Evolutionary conservation across 2,329 filamentous ascomycete genomes (phyloP), one percentile per base, ranked within the genome.

Genomic region (Fusarium illudens): DNA sequence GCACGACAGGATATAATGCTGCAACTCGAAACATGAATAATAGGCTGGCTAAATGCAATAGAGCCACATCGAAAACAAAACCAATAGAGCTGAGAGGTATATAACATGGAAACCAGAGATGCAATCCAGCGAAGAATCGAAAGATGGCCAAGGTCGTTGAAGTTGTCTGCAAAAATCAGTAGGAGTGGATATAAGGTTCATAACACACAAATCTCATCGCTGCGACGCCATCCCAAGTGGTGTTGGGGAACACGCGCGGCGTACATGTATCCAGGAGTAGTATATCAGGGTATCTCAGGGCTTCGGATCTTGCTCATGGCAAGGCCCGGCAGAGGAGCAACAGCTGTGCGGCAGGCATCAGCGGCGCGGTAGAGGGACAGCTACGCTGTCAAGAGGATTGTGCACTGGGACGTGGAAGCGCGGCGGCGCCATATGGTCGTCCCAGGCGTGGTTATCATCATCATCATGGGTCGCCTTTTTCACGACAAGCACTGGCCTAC

Each of bases 111-210:
- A 27, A 27, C 39, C 39, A 44, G 15, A 44, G n/a, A 44, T 44
- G 22, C 22, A 44, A 9, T 44, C 39, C 39, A 44, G 15, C 39
- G 27, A 37, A 36, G 34, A 20, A 32, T 12, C 12, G 32, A 37
- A 22, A 32, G n/a, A 48, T 39, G 22, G 22, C 46, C 39, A 46
- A 22, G 27, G 39, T 30, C 19, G n/a, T 27, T 51, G 11, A 39
- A 20, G 17, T 30, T 50, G 20, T 49, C 65, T 67, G 55, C 27
- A n/a, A 62, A 33, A 11, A 68, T 68, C 61, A 68, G 61, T 58
- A 42, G 39, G 29, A 42, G 22, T 34, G 20, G 19, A 27, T 27
- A 65, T 50, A 27, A 27, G 20, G 20, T 32, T n/a, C n/a, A 44
- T 54, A 20, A n/a, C 4, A n/a, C 4, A 42, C 22, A 27, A 52